phyloP scores from a whole-genome alignment of 2,329 filamentous ascomycete genomes.

The Pezicula rhizophila region DNA sequence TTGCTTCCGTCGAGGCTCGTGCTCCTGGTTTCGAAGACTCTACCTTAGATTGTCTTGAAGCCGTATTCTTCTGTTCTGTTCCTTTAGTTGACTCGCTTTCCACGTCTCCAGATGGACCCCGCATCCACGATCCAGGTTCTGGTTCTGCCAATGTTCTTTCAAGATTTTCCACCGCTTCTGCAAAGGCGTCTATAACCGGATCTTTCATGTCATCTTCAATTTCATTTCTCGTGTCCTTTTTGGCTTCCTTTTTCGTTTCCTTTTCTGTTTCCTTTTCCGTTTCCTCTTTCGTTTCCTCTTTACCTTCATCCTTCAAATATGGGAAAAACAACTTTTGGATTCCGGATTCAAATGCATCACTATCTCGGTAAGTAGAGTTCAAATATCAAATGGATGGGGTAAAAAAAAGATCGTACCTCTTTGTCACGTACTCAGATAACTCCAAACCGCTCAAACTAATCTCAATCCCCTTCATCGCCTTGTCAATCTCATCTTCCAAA shows the following conservation, averaged over 20 bases:
- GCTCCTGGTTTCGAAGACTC: background rate
- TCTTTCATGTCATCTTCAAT: no score
- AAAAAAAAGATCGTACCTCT: conserved; percentile 6
- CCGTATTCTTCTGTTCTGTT: background rate
- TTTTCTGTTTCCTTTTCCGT: background rate
- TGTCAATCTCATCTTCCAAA: conserved; percentile 14
- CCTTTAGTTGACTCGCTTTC: background rate
- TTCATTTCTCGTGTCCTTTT: no score
- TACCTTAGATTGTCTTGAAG: background rate
- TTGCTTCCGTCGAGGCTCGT: background rate
- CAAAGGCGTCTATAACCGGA: no score
- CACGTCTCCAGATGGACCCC: background rate
- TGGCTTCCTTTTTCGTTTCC: background rate
- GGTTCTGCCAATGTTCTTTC: background rate
- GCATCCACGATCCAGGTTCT: background rate
- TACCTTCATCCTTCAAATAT: background rate
- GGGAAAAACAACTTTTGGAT: conserved; percentile 1
- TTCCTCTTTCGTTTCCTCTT: background rate
- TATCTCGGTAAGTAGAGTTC: background rate
- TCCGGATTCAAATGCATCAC: conserved; percentile 7
- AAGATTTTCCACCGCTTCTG: background rate
- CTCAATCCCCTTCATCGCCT: conserved; percentile 12
- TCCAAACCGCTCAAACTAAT: conserved; percentile 10
- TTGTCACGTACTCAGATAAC: conserved; percentile 11
- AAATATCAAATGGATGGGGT: background rate